These are phyloP conservation scores for Clarireedia monteithiana DNA, from an alignment of 2,329 filamentous ascomycete genomes.

Conservation along the genomic window DNA sequence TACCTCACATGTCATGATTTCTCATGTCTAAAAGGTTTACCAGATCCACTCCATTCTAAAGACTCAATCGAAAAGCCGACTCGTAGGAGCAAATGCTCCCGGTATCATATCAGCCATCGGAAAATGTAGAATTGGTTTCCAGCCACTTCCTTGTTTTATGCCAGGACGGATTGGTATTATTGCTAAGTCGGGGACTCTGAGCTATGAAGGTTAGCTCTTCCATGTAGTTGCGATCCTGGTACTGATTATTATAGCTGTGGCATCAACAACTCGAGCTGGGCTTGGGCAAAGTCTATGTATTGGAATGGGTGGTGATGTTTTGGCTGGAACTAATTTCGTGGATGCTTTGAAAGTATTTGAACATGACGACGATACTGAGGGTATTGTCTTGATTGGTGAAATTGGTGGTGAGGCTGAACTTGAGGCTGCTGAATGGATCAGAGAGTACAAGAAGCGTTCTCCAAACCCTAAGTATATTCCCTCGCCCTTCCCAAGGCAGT, in stretches of 20 bases:
- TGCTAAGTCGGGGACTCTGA: conserved; percentile 67
- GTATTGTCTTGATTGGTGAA: conserved; percentile 61
- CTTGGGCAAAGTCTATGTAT: conserved; percentile 67
- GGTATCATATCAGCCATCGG: conserved; percentile 68
- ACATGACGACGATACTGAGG: conserved; percentile 56
- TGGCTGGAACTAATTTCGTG: conserved; percentile 66
- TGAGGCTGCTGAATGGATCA: conserved; percentile 67
- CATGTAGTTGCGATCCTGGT: not conserved
- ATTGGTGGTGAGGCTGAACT: conserved; percentile 59
- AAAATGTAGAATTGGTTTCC: conserved; percentile 65
- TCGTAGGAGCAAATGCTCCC: conserved; percentile 66
- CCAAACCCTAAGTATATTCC: conserved; percentile 51
- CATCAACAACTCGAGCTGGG: conserved; percentile 60
- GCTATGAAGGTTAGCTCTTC: conserved; percentile 48
- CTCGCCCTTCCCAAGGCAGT: no score
- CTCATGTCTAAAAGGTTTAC: not conserved
- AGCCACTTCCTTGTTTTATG: conserved; percentile 65
- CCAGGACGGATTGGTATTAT: conserved; percentile 63
- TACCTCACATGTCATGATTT: not conserved
- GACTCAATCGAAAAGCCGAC: conserved; percentile 59
- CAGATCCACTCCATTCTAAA: conserved; percentile 62
- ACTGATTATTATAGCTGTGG: conserved; percentile 43
- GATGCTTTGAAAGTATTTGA: conserved; percentile 62
- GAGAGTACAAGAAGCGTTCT: conserved; percentile 50
- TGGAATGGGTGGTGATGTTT: conserved; percentile 64